Evolutionary conservation across 768 basidiomycete genomes (phyloP).

Genomic region (Gloeophyllum trabeum): DNA sequence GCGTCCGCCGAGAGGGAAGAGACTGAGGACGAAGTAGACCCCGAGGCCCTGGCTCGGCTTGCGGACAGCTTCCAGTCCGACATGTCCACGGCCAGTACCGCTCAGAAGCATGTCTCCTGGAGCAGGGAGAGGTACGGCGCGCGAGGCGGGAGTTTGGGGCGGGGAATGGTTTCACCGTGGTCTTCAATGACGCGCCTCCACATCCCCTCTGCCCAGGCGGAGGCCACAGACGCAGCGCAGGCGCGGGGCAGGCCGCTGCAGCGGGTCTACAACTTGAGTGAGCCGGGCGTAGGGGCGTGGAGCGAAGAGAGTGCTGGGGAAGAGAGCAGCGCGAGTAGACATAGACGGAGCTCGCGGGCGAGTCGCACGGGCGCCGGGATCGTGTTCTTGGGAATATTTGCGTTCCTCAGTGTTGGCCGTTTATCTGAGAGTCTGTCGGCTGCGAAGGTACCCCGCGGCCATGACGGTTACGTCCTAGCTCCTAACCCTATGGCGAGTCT

Average conservation of each 20-base stretch:
- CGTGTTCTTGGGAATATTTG: conserved; percentile 72
- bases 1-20: conserved; percentile 13
- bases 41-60: conserved; percentile 42
- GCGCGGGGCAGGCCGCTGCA: conserved; percentile 35
- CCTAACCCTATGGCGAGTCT: too few relatives aligned
- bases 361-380: conserved; percentile 65
- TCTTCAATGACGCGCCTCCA: too few relatives aligned
- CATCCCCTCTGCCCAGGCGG: background rate
- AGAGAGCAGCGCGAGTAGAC: conserved; percentile 5
- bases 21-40: conserved; percentile 36
- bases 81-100: conserved; percentile 23
- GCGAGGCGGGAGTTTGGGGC: conserved; percentile 36
- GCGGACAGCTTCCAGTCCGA: conserved; percentile 77
- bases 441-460: background rate
- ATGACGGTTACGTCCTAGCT: background rate
- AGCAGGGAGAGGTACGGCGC: conserved; percentile 40
- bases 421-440: conserved; percentile 30
- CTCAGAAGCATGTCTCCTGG: conserved; percentile 54
- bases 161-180: conserved; percentile 18
- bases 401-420: conserved; percentile 66
- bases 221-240: conserved; percentile 2
- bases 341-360: conserved; percentile 38
- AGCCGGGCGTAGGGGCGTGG: conserved; percentile 14
- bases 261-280: conserved; percentile 21
- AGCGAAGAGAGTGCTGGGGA: conserved; percentile 9